Percentiles rank a stretch among this genome's conserved stretches.
phyloP scores from a whole-genome alignment of 2,329 filamentous ascomycete species.

The Ceratocystis smalleyi region DNA sequence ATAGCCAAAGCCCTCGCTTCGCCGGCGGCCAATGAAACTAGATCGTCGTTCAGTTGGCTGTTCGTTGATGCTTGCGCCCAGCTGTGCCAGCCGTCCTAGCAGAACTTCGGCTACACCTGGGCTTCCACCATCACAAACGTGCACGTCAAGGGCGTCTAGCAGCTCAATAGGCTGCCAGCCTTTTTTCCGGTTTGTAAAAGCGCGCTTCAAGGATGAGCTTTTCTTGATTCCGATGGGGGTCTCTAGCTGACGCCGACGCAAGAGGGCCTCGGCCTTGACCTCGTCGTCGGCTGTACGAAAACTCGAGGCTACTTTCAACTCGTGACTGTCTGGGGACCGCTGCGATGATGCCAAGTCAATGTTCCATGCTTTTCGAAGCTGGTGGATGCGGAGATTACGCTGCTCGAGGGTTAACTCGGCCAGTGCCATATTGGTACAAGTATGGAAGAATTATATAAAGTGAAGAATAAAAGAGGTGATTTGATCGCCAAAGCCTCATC shows the following conservation, averaged over 20 bases:
- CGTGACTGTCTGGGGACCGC: constrained; percentile 21
- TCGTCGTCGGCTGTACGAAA: constrained; percentile 36
- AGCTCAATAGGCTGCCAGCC: constrained; percentile 38
- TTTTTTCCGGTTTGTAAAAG: constrained; percentile 35
- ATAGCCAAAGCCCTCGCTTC: constrained; percentile 32
- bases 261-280: constrained; percentile 36
- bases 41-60: constrained; percentile 29
- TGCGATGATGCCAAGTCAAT: constrained; percentile 22
- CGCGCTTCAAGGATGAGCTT: constrained; percentile 23
- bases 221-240: background rate
- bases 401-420: constrained; percentile 17
- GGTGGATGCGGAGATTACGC: constrained; percentile 33
- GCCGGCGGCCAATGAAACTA: constrained; percentile 33
- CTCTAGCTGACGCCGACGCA: constrained; percentile 30
- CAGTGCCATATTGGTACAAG: background rate
- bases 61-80: constrained; percentile 37
- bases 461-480: background rate
- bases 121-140: constrained; percentile 34
- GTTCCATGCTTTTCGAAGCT: constrained; percentile 36
- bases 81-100: constrained; percentile 33
- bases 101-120: constrained; percentile 42
- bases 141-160: constrained; percentile 35
- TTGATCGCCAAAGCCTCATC: background rate
- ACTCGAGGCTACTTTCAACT: constrained; percentile 25
- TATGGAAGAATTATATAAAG: background rate